Conservation (phyloP, 208 protist species). For the Crithidia thermophila region DNA sequence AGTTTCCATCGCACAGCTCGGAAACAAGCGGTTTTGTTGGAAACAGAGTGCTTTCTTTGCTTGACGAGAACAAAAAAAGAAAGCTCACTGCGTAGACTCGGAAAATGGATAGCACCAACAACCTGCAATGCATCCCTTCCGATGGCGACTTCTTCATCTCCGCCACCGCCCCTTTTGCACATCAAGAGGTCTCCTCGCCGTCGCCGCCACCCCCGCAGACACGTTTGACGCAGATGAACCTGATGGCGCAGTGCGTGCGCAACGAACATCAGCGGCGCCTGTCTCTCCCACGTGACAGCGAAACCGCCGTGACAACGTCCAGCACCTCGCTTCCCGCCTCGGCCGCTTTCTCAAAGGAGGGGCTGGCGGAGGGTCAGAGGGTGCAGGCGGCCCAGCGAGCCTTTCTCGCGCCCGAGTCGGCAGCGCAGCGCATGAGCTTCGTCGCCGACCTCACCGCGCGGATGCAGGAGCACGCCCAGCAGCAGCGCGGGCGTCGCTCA, state of each 20-base stretch:
- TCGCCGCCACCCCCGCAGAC: not conserved
- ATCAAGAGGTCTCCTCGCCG: not conserved
- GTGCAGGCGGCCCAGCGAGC: too few species aligned
- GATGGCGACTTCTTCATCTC: not conserved
- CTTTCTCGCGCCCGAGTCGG: too few species aligned
- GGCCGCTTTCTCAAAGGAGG: too few species aligned
- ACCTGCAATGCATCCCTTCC: not conserved
- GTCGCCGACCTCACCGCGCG: not conserved
- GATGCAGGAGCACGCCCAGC: not conserved
- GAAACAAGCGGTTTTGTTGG: too few species aligned
- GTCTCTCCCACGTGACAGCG: too few species aligned
- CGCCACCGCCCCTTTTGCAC: not conserved
- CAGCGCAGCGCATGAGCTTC: not conserved
- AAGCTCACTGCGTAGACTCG: too few species aligned
- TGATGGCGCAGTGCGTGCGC: not conserved
- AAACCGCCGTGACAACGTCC: too few species aligned
- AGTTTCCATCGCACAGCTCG: too few species aligned
- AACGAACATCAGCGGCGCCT: not conserved
- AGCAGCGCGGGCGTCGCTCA: not conserved
- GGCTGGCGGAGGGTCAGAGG: too few species aligned
- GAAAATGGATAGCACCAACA: not conserved
- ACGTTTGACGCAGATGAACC: not conserved
- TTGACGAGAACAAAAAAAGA: too few species aligned
- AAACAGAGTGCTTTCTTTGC: too few species aligned
- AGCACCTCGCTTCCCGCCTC: too few species aligned